Evolutionary conservation across 1,284 basidiomycete genomes (phyloP).

Genomic region (Pseudozyma sp.): DNA sequence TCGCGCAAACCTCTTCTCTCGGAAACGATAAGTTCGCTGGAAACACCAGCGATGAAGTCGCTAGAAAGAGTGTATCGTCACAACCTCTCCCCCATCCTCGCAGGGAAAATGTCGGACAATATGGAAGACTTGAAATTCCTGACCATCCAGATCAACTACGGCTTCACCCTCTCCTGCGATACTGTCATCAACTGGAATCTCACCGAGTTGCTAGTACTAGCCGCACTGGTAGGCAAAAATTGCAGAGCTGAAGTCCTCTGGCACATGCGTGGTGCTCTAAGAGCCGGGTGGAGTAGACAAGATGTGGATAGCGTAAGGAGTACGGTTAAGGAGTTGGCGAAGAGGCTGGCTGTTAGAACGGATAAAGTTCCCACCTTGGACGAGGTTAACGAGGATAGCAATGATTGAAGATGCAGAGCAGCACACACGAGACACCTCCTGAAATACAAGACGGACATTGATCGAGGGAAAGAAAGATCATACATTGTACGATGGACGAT

Average conservation of each 20-base stretch:
- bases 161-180: constrained; percentile 28
- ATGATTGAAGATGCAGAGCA: constrained; percentile 7
- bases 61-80: constrained; percentile 27
- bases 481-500: constrained; percentile 9
- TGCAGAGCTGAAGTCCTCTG: constrained; percentile 32
- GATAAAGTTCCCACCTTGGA: constrained; percentile 20
- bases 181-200: constrained; percentile 19
- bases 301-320: constrained; percentile 16
- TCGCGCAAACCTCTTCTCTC: not conserved
- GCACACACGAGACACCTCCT: not conserved
- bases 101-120: constrained; percentile 20
- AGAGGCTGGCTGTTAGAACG: constrained; percentile 9
- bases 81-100: constrained; percentile 29
- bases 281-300: constrained; percentile 32
- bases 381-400: constrained; percentile 26
- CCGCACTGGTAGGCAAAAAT: constrained; percentile 27
- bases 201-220: constrained; percentile 29
- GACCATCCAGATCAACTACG: constrained; percentile 49
- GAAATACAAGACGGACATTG: no score
- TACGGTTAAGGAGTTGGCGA: constrained; percentile 9
- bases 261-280: constrained; percentile 36
- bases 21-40: constrained; percentile 7
- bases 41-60: not conserved
- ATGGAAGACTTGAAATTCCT: constrained; percentile 40
- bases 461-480: not conserved